Evolutionary conservation across 2,329 filamentous ascomycete species (phyloP).

Genomic region (Geoglossum cookeanum): DNA sequence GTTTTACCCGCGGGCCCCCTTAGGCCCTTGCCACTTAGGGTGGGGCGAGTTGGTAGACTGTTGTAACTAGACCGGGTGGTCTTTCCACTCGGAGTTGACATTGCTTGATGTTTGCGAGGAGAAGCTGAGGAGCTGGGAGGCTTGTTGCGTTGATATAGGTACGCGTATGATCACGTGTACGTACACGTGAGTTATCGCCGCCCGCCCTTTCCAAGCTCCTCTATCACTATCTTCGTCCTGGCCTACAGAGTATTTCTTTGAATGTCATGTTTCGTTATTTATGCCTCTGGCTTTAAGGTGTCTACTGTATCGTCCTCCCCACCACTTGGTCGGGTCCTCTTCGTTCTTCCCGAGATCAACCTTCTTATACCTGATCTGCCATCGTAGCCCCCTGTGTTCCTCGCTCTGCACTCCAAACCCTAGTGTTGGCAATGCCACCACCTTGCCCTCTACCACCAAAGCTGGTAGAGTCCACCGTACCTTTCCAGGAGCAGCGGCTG

Average conservation of each 20-base stretch:
- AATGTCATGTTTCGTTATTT: background rate
- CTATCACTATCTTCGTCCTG: no score
- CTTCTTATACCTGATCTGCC: conserved; percentile 13
- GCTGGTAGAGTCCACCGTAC: conserved; percentile 21
- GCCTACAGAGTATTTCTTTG: background rate
- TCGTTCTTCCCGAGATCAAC: conserved; percentile 9
- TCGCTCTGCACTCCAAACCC: conserved; percentile 9
- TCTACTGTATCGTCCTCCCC: background rate
- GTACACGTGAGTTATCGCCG: no score
- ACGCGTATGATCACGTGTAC: no score
- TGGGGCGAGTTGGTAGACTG: background rate
- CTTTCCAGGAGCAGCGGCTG: conserved; percentile 17
- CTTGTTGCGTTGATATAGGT: no score
- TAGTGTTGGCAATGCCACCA: conserved; percentile 17
- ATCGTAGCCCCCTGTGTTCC: conserved; percentile 8
- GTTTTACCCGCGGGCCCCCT: background rate
- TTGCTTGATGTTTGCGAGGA: background rate
- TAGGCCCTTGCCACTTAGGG: background rate
- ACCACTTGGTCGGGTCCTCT: background rate
- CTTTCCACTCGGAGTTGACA: background rate
- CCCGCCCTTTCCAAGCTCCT: no score
- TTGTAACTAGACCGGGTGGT: background rate
- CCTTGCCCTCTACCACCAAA: background rate
- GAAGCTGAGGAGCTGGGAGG: no score
- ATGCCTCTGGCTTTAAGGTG: background rate